Conservation (phyloP, 306 rosid species). For the Cicer yamashitae region DNA sequence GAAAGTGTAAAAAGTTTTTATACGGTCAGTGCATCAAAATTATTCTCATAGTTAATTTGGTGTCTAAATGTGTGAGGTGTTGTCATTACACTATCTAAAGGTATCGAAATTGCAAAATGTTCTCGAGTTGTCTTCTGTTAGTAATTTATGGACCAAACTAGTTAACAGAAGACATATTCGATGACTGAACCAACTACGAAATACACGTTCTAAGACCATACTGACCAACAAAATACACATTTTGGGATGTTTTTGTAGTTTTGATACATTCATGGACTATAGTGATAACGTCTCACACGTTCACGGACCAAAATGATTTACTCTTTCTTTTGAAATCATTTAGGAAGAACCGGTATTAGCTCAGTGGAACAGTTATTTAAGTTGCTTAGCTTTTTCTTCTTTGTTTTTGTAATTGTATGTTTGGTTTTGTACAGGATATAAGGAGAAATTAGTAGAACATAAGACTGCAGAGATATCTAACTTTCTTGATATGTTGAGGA, state of each 20-base stretch:
- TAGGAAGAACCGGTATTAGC: not conserved
- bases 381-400: constrained; percentile 10
- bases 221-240: not conserved
- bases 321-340: constrained; percentile 26
- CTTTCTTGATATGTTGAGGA: constrained; percentile 88
- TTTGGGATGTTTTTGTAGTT: not conserved
- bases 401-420: constrained; percentile 5
- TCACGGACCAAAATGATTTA: not conserved
- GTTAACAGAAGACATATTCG: not conserved
- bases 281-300: not conserved
- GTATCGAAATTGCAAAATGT: not conserved
- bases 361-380: not conserved
- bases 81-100: not conserved
- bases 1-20: no score
- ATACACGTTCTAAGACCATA: not conserved
- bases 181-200: not conserved
- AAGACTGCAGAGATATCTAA: constrained; percentile 68
- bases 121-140: not conserved
- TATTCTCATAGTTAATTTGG: not conserved
- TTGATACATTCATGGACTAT: not conserved
- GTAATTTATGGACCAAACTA: not conserved
- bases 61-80: not conserved
- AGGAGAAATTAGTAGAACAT: constrained; percentile 55
- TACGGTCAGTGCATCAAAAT: no score
- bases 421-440: constrained; percentile 57